phyloP scores from a whole-genome alignment of 768 basidiomycete genomes.

The Boletus pseudo-olivaceus region DNA sequence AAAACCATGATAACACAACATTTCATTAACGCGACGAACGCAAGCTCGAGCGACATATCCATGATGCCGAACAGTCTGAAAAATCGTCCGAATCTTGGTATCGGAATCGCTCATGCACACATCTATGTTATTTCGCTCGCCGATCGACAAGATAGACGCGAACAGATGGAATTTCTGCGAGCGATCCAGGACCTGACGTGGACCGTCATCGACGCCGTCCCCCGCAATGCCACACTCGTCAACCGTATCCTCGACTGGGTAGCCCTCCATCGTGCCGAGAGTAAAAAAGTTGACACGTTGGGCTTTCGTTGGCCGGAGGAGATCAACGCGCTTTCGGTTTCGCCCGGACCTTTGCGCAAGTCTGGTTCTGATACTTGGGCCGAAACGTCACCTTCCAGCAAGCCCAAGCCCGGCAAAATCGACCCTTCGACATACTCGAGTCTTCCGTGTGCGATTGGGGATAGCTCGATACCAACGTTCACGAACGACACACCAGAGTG shows the following conservation, averaged over 20 bases:
- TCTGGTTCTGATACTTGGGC: slow-evolving; percentile 26
- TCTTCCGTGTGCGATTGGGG: slow-evolving; percentile 42
- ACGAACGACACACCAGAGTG: slow-evolving; percentile 39
- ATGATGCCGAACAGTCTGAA: neutral
- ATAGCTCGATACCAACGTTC: slow-evolving; percentile 38
- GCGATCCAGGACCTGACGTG: slow-evolving; percentile 45
- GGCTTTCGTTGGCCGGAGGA: slow-evolving; percentile 40
- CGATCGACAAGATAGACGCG: slow-evolving; percentile 49
- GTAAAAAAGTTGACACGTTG: neutral
- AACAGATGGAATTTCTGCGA: slow-evolving; percentile 55
- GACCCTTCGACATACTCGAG: neutral
- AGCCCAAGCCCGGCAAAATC: neutral
- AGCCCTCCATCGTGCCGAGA: slow-evolving; percentile 3
- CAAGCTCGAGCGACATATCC: neutral
- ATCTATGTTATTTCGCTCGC: slow-evolving; percentile 63
- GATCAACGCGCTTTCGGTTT: slow-evolving; percentile 28
- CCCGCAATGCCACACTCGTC: slow-evolving; percentile 39
- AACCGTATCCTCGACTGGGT: slow-evolving; percentile 44
- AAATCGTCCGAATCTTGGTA: slow-evolving; percentile 5
- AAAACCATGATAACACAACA: neutral
- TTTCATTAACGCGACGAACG: neutral
- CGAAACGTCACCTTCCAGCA: neutral
- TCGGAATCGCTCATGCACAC: slow-evolving; percentile 37
- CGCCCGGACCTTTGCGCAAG: slow-evolving; percentile 1
- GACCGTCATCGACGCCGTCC: slow-evolving; percentile 51